Percentiles rank a stretch among this genome's conserved stretches.
Conservation (phyloP, 805 yeast species). For the Clavispora santaluciae region DNA sequence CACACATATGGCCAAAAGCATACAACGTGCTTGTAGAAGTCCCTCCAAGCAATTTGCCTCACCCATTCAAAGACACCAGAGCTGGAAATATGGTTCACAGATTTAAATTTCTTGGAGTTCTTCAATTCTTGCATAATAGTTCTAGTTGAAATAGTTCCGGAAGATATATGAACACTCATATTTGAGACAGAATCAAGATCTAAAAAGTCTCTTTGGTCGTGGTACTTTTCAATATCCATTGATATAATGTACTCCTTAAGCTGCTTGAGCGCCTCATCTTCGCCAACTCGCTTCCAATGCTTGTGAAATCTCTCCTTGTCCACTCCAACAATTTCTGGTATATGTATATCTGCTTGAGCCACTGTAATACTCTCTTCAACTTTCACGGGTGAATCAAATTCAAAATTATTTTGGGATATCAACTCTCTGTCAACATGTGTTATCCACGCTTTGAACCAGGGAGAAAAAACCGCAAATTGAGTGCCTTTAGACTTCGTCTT, state of each 20-base stretch:
- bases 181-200: conserved; percentile 32
- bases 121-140: conserved; percentile 27
- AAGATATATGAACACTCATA: conserved; percentile 42
- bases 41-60: conserved; percentile 57
- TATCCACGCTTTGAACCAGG: conserved; percentile 40
- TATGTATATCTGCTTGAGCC: conserved; percentile 13
- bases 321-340: conserved; percentile 13
- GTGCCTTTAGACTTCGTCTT: conserved; percentile 32
- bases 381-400: conserved; percentile 11
- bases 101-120: conserved; percentile 21
- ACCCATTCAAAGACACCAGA: conserved; percentile 40
- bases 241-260: conserved; percentile 18
- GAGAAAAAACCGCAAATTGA: conserved; percentile 40
- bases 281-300: conserved; percentile 27
- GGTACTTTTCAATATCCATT: conserved; percentile 25
- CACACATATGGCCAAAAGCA: conserved; percentile 47
- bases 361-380: conserved; percentile 5
- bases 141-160: conserved; percentile 44
- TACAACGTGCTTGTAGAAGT: conserved; percentile 48
- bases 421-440: conserved; percentile 20
- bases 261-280: conserved; percentile 26
- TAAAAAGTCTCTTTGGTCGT: conserved; percentile 26
- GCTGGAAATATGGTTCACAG: conserved; percentile 21
- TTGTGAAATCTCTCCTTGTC: conserved; percentile 18
- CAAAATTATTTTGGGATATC: conserved; percentile 10